Base-by-base conservation (phyloP, 202 grass and related monocot species). In the Zizania palustris region DNA sequence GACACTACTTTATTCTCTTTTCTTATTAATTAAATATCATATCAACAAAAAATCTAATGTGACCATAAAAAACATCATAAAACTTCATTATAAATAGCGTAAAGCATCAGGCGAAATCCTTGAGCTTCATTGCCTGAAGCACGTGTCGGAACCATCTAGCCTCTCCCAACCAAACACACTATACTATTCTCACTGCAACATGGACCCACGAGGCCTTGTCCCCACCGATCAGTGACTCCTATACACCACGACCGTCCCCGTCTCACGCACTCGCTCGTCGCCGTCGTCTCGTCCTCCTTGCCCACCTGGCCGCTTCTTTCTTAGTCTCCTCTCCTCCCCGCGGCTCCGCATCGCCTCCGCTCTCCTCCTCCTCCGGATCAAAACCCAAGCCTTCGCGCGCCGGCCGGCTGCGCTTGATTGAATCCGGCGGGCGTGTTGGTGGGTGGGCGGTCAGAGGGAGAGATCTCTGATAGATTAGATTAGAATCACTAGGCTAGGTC, bases 211-310 rank as follows among this genome's bases (percentile, higher is more conserved):
- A 0, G 3, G 0, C 4, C 8, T 3, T 11, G 53, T 7, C 68
- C 10, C 68, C 34, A 55, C 21, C 14, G 0, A 0, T 15, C 43
- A 72, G 85, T 28, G 15, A 65, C 5, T 4, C 0, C 2, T 42
- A 3, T 6, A 5, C 5, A 12, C 3, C 13, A 50, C 18, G 3
- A 1, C 3, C 5, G 74, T 8, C 33, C 33, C 59, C 65, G 71
- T 48, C 65, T 21, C 61, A 54, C 53, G 62, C 74, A 51, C 40
- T 7, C 7, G 43, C 36, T 15, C 50, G 39, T 70, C 80, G 37
- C 60, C 49, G 79, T 63, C 80, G 69, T 10, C 71, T 80, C 71
- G 16, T 75, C 68, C 11, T 64, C 63, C 28, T 28, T 28, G 28
- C 28, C 28, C 28, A n/a, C 28, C 28, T 28, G 28, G 28, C 28